phyloP scores from a whole-genome alignment of 495 filamentous ascomycete species.

The Penicillium herquei region DNA sequence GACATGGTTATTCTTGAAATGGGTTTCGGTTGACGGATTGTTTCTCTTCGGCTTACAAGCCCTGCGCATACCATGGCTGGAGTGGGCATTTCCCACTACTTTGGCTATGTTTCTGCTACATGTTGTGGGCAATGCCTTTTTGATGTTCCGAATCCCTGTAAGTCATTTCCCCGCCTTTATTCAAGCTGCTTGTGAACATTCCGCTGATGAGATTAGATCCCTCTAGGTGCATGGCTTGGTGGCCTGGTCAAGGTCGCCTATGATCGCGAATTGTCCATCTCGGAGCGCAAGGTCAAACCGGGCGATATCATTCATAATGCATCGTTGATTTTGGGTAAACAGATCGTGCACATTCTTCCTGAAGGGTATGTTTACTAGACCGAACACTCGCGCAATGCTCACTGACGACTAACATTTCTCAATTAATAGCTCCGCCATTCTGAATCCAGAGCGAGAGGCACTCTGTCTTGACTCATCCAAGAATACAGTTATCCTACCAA shows the following conservation, averaged over 20 bases:
- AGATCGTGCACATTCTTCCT: constrained; percentile 94
- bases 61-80: constrained; percentile 90
- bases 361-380: constrained; percentile 69
- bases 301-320: constrained; percentile 82
- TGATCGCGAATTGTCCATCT: constrained; percentile 86
- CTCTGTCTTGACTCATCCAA: constrained; percentile 73
- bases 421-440: constrained; percentile 67
- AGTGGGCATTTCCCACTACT: constrained; percentile 75
- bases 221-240: constrained; percentile 65
- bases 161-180: constrained; percentile 23
- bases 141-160: constrained; percentile 91
- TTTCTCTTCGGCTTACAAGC: constrained; percentile 84
- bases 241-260: constrained; percentile 73
- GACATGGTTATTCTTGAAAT: constrained; percentile 88
- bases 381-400: background rate
- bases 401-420: background rate
- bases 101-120: constrained; percentile 64
- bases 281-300: constrained; percentile 83
- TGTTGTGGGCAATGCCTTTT: constrained; percentile 67
- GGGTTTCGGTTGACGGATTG: constrained; percentile 75
- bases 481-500: constrained; percentile 66
- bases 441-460: constrained; percentile 74
- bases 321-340: constrained; percentile 89
- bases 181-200: background rate
- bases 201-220: constrained; percentile 47